phyloP scores from a whole-genome alignment of 2,329 filamentous ascomycete species.

The Ophiosphaerella narmari region DNA sequence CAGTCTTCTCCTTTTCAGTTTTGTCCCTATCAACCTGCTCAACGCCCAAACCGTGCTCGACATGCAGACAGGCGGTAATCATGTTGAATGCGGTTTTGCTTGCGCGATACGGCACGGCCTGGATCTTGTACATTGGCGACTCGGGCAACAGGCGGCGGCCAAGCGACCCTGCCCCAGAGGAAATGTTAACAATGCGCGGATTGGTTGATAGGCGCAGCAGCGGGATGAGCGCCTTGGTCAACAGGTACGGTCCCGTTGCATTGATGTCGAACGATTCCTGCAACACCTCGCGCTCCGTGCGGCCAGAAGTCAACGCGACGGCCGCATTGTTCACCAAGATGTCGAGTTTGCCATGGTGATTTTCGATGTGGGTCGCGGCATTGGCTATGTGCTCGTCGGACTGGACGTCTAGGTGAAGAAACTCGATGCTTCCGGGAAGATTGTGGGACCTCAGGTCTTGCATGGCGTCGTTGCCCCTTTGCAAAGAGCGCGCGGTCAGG shows the following conservation, averaged over 20 bases:
- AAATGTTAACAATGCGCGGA: conserved; percentile 44
- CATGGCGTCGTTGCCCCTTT: conserved; percentile 32
- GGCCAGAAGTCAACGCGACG: conserved; percentile 20
- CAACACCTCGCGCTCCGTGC: conserved; percentile 32
- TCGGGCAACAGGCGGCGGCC: conserved; percentile 29
- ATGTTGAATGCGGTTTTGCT: conserved; percentile 50
- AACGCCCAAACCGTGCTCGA: conserved; percentile 30
- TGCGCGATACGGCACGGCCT: conserved; percentile 38
- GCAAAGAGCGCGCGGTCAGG: conserved; percentile 23
- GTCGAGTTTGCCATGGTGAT: conserved; percentile 42
- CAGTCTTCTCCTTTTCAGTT: background rate
- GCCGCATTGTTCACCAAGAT: conserved; percentile 49
- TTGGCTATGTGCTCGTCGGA: conserved; percentile 49
- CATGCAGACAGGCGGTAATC: conserved; percentile 39
- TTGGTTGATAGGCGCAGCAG: conserved; percentile 21
- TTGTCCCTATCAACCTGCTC: conserved; percentile 11
- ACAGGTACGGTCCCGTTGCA: conserved; percentile 31
- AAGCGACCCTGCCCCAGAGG: conserved; percentile 43
- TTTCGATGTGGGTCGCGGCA: conserved; percentile 37
- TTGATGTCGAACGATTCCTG: conserved; percentile 34
- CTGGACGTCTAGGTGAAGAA: conserved; percentile 51
- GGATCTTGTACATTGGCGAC: conserved; percentile 32
- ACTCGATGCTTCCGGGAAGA: conserved; percentile 38
- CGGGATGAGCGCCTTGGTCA: conserved; percentile 24
- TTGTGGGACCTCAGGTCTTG: conserved; percentile 32